Percentiles rank a stretch among this genome's conserved stretches.
Conservation (phyloP, 768 basidiomycete species). For the Podaxis mareebaensis region DNA sequence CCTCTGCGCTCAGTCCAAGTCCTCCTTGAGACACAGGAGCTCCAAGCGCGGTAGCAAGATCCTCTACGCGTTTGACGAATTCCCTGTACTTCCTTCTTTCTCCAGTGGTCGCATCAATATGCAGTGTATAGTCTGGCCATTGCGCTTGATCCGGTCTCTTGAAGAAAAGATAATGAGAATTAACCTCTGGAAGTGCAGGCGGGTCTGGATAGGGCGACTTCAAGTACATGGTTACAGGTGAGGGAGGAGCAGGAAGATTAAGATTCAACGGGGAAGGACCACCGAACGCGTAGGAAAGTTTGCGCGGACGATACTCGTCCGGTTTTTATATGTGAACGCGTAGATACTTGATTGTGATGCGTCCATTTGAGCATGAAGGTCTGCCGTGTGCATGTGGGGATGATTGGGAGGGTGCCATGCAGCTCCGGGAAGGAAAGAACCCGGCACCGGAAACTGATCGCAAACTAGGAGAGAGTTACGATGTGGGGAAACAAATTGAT, state of each 20-base stretch:
- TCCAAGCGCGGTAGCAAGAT: conserved; percentile 59
- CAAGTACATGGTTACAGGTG: conserved; percentile 43
- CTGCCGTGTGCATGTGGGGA: neutral
- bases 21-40: conserved; percentile 51
- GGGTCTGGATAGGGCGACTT: conserved; percentile 58
- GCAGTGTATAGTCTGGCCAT: conserved; percentile 57
- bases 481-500: conserved; percentile 1
- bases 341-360: neutral
- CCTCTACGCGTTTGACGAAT: conserved; percentile 49
- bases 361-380: neutral
- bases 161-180: conserved; percentile 57
- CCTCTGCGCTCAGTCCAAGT: conserved; percentile 46
- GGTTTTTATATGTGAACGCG: neutral
- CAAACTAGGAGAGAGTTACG: neutral
- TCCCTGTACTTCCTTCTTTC: conserved; percentile 45
- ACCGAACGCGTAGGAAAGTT: neutral
- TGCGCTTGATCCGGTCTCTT: conserved; percentile 51
- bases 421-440: neutral
- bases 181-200: conserved; percentile 48
- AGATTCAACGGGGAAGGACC: neutral
- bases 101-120: conserved; percentile 58
- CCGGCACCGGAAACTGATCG: neutral
- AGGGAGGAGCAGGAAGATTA: neutral
- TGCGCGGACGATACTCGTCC: neutral
- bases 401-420: neutral